Percentiles rank a stretch among this genome's conserved stretches.
Evolutionary conservation across 2,329 filamentous ascomycete genomes (phyloP).

Genomic region (Pseudogymnoascus sp.): DNA sequence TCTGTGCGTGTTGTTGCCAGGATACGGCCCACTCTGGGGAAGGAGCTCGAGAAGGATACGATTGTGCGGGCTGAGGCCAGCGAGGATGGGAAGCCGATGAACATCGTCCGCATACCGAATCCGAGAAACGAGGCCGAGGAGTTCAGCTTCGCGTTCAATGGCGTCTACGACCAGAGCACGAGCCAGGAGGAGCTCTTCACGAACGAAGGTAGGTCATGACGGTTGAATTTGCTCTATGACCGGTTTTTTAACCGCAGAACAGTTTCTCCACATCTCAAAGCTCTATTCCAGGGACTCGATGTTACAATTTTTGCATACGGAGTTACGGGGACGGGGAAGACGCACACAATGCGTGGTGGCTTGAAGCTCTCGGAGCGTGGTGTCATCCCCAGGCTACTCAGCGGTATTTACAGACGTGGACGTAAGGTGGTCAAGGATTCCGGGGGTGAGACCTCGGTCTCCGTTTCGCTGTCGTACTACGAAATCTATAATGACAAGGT

Average conservation of each 20-base stretch:
- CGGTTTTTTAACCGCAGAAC: conserved; percentile 17
- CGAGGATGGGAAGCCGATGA: conserved; percentile 53
- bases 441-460: conserved; percentile 58
- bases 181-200: conserved; percentile 85
- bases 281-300: conserved; percentile 82
- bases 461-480: conserved; percentile 80
- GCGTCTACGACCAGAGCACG: conserved; percentile 74
- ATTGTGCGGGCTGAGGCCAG: conserved; percentile 65
- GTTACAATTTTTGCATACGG: conserved; percentile 90
- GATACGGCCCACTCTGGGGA: conserved; percentile 78
- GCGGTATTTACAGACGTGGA: conserved; percentile 73
- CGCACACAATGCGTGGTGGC: conserved; percentile 90
- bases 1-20: conserved; percentile 81
- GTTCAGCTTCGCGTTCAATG: conserved; percentile 91
- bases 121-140: conserved; percentile 87
- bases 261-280: conserved; percentile 87
- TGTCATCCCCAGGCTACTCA: conserved; percentile 78
- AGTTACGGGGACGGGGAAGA: conserved; percentile 89
- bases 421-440: conserved; percentile 81
- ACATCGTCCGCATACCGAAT: conserved; percentile 79
- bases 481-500: conserved; percentile 98
- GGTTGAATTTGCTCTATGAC: not conserved
- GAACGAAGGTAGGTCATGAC: conserved; percentile 59
- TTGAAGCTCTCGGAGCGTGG: conserved; percentile 78
- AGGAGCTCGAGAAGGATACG: conserved; percentile 78